Conservation (phyloP, 306 rosid genomes). For the Rosa rugosa region DNA sequence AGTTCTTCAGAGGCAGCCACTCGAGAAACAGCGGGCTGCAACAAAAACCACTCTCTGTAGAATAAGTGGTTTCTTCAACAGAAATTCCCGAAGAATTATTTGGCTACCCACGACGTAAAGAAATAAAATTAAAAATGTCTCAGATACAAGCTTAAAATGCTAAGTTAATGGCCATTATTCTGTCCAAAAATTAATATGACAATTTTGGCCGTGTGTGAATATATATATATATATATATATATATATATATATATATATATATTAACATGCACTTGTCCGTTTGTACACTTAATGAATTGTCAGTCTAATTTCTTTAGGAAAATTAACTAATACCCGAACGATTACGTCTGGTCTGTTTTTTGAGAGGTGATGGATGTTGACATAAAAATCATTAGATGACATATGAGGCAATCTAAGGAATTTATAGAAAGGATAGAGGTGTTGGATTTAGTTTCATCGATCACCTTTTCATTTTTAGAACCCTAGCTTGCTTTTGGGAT, state of each 20-base stretch:
- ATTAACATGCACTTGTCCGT: background rate
- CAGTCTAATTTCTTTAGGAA: background rate
- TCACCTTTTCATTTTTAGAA: background rate
- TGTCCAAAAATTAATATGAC: background rate
- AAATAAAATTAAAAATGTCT: background rate
- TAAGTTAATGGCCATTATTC: background rate
- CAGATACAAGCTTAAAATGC: background rate
- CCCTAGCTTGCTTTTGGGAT: background rate
- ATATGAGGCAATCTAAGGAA: background rate
- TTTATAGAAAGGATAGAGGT: background rate
- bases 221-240: background rate
- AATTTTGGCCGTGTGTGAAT: background rate
- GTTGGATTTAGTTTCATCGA: background rate
- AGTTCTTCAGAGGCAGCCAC: constrained; percentile 26
- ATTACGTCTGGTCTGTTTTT: background rate
- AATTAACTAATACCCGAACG: background rate
- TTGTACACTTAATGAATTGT: background rate
- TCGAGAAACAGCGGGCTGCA: constrained; percentile 48
- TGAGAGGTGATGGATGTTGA: constrained; percentile 21
- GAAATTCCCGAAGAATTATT: constrained; percentile 1
- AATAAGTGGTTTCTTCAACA: constrained; percentile 30
- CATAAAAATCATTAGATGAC: background rate
- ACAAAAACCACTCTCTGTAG: constrained; percentile 35
- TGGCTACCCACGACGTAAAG: background rate
- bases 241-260: too few species aligned